Evolutionary conservation across 73 alveolate genomes (phyloP).

Genomic region (Paramecium biaurelia): DNA sequence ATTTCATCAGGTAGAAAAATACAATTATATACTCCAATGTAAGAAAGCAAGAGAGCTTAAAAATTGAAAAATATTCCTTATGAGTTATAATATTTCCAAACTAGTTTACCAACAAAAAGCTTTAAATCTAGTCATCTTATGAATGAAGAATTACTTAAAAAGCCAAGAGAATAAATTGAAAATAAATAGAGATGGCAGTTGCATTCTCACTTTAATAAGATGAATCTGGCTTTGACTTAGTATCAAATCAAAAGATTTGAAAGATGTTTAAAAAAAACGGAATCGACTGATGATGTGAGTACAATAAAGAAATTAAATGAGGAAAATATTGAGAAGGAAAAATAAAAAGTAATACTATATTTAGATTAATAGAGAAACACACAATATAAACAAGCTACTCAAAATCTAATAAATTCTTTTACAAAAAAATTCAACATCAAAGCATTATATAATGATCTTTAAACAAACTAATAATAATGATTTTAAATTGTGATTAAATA

Average conservation of each 20-base stretch:
- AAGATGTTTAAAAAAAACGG: background rate
- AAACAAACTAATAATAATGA: background rate
- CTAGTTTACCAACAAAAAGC: constrained; percentile 24
- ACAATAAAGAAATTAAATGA: background rate
- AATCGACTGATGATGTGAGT: background rate
- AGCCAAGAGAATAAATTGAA: background rate
- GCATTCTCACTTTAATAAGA: background rate
- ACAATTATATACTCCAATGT: constrained; percentile 2
- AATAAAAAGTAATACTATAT: background rate
- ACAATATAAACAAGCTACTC: background rate
- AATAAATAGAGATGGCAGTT: background rate
- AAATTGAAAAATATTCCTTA: background rate
- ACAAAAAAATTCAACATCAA: background rate
- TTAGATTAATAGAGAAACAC: background rate
- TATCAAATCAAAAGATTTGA: background rate
- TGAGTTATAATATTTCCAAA: constrained; percentile 10
- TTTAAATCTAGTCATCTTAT: constrained; percentile 17
- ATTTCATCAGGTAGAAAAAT: background rate
- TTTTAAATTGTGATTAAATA: background rate
- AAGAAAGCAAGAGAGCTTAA: constrained; percentile 7
- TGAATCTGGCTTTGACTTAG: background rate
- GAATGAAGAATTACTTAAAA: background rate
- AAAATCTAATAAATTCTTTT: background rate
- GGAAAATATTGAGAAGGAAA: constrained; percentile 3
- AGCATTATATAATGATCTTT: background rate